phyloP scores from a whole-genome alignment of 73 alveolate genomes.

The Blepharisma stoltei region DNA sequence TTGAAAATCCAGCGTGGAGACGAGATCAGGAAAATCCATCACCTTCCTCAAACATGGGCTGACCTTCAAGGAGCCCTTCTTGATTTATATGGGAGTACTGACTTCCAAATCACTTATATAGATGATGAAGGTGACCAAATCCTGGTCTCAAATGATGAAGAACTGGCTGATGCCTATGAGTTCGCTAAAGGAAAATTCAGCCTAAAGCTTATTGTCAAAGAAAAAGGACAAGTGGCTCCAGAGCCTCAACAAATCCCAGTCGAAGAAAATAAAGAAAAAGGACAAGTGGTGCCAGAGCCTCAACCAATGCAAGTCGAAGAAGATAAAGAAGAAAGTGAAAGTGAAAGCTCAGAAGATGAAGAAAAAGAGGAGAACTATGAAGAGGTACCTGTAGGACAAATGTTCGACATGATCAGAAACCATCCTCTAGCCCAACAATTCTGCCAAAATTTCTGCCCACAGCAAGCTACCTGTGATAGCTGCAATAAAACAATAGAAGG shows the following conservation, averaged over 20 bases:
- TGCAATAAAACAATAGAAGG: slow-evolving; percentile 46
- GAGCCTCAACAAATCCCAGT: neutral
- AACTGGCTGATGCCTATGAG: slow-evolving; percentile 40
- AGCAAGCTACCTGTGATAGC: too few relatives aligned
- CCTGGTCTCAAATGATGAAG: slow-evolving; percentile 46
- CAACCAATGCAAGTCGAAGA: neutral
- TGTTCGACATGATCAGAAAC: neutral
- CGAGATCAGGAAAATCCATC: slow-evolving; percentile 29
- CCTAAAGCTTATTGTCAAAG: neutral
- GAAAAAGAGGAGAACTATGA: slow-evolving; percentile 29
- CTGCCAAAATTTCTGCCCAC: neutral
- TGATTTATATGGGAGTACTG: slow-evolving; percentile 26
- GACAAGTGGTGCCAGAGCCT: neutral
- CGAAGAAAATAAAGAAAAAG: slow-evolving; percentile 15
- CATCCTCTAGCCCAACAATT: neutral
- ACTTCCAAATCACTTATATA: slow-evolving; percentile 24
- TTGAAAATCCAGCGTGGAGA: slow-evolving; percentile 30
- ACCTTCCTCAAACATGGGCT: slow-evolving; percentile 32
- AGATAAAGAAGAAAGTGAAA: slow-evolving; percentile 24
- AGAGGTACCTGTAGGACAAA: neutral
- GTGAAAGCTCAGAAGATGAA: slow-evolving; percentile 17
- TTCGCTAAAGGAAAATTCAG: slow-evolving; percentile 24
- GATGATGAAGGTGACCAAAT: slow-evolving; percentile 39
- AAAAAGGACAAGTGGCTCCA: neutral
- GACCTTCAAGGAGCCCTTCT: slow-evolving; percentile 30